Base-by-base conservation (phyloP, 768 basidiomycete species). In the Pleurotus giganteus region DNA sequence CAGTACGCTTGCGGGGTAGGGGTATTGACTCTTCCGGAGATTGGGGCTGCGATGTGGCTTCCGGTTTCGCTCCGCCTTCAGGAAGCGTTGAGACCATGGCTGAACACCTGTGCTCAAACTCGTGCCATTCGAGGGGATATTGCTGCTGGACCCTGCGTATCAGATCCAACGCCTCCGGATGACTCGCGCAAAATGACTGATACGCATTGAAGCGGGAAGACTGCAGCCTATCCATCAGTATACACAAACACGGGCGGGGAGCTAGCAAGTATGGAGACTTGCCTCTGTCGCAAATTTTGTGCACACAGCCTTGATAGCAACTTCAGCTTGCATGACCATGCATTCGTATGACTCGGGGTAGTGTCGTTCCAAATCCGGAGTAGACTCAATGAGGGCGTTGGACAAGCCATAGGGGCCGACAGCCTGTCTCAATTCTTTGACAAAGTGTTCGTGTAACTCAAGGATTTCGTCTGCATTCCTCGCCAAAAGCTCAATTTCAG, bases 151-250 rank as follows among this genome's bases (percentile, higher is more conserved):
- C 77, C 47, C 79, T 81, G 56, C 88, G 83, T 0, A 96, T 74
- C 21, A 92, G 67, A 58, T 89, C 84, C 54, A 89, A 74, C 0
- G 94, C 94, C 60, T 90, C 88, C 47, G 84, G 81, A 64, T 98
- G 95, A 0, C 86, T 86, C 0, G 91, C 83, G 65, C 96, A 98
- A 64, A 94, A 98, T 11, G 79, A 71, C 66, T 94, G 83, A 71
- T 99, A 99, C 1, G 84, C 76, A 54, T 81, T 77, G 60, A 96
- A 96, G 32, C 77, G 72, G 13, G 85, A 74, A 23, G 86, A 87
- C 93, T 96, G 60, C 6, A 41, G 29, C 15, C 11, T 12, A 15
- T 37, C 13, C 31, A 34, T 51, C 31, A 51, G 31, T 21, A 12
- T 7, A 27, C 46, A 47, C 15, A 27, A 27, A 47, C 21, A 27